Percentiles rank a stretch among this genome's conserved stretches.
phyloP scores from a whole-genome alignment of 129 eudicot genomes.

The Silybum marianum region DNA sequence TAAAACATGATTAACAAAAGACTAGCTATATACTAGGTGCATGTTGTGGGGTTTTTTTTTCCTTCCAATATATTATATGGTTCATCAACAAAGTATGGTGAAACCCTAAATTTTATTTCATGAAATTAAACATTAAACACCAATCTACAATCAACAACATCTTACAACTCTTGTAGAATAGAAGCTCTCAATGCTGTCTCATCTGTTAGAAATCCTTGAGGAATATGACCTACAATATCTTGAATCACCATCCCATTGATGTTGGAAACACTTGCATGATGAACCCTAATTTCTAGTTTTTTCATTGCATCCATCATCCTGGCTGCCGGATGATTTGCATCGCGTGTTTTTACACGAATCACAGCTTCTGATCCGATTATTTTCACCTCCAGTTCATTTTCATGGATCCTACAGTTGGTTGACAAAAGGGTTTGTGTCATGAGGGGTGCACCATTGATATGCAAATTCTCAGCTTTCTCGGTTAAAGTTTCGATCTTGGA shows the following conservation, averaged over 20 bases:
- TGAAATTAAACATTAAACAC: neutral
- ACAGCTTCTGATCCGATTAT: conserved; percentile 44
- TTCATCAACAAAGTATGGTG: neutral
- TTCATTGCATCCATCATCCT: conserved; percentile 45
- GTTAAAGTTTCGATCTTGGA: conserved; percentile 32
- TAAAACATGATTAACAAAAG: too few species aligned
- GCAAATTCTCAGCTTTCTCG: conserved; percentile 4
- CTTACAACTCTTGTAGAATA: conserved; percentile 24
- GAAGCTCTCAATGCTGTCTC: conserved; percentile 31
- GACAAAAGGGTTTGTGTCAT: neutral
- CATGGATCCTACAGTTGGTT: neutral
- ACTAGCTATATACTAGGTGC: too few species aligned
- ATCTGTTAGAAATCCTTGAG: conserved; percentile 29
- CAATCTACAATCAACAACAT: neutral
- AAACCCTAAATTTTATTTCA: neutral
- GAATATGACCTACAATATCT: conserved; percentile 38
- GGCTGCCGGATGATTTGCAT: conserved; percentile 38
- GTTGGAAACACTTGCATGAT: conserved; percentile 38
- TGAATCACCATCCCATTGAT: conserved; percentile 41
- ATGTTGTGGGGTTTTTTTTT: too few species aligned
- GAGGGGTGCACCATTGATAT: neutral
- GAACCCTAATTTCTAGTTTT: conserved; percentile 27
- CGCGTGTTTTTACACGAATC: conserved; percentile 35
- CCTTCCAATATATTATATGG: neutral
- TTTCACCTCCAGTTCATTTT: conserved; percentile 38